Evolutionary conservation across 257 asterid species (phyloP), one percentile per base, ranked within the genome.

Genomic region (Rehmannia glutinosa): DNA sequence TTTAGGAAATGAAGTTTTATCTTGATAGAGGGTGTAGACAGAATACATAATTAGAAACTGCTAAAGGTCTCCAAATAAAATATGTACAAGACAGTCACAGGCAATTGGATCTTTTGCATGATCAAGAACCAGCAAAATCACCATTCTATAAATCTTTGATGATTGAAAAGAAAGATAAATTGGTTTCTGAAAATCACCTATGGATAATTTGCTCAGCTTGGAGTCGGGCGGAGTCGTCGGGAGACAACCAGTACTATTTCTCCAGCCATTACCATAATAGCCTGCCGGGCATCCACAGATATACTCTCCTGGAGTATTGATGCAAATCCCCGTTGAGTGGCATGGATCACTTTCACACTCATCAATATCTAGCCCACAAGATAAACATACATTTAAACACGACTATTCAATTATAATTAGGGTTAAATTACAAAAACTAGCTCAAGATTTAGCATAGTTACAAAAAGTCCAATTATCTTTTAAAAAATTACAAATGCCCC

Each of bases 311-410:
- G 60, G 77, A 16, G 16, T n/a, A 33, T 71, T 71, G 42, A 25
- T 66, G 60, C 81, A 76, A n/a, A 54, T 46, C 25, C 71, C 77
- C 12, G 70, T 76, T 0, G 6, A 13, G 30, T 71, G 68, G 19
- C 81, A 76, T 9, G 81, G 77, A 61, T 45, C 36, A 9, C 27
- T 53, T 11, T 12, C 33, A 41, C 81, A 76, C 58, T 76, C 77
- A 41, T 71, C 64, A 8, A 71, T 66, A 53, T 71, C 77, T 71
- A 27, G 20, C 7, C 69, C 41, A 57, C 27, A 41, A 5, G 12
- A 69, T 12, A 16, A 9, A 24, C 1, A 25, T 52, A n/a, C n/a
- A n/a, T n/a, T n/a, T n/a, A n/a, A n/a, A n/a, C n/a, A n/a, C n/a
- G n/a, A n/a, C n/a, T n/a, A n/a, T n/a, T n/a, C n/a, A n/a, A n/a